Base-by-base conservation (phyloP, 129 eudicot genomes). In the Gnaphalium uliginosum region DNA sequence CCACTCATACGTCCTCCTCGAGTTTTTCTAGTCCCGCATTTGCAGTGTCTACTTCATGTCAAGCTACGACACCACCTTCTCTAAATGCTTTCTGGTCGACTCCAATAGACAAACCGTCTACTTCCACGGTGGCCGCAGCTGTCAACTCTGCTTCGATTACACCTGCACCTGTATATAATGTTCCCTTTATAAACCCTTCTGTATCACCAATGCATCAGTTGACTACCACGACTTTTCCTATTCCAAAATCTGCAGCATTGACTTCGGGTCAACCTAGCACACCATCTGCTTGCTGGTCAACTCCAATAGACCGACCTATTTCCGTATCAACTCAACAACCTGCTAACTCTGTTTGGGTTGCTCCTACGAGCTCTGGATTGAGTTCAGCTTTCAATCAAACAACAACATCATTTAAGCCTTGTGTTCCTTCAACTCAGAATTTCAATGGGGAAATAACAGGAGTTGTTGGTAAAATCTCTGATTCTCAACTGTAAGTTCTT, bases 401-500 rank as follows among this genome's bases (percentile, higher is more conserved):
- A 14, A 46, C 71, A 48, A 23, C 64, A 1, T 29, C 51, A 39
- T 59, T 69, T 25, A 68, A 10, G n/a, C 61, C 76, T 0, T 29
- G 33, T 69, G 69, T 29, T 58, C 37, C 75, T 69, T 21, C 59
- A 71, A 41, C 82, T 78, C 66, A 32, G 46, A 48, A 14, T 51
- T 29, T 4, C 26, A 71, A 62, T 63, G 73, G 32, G 22, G 19
- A 33, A 57, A 30, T 46, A 43, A 78, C 57, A 30, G 58, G 23
- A 63, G 9, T 54, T 70, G 23, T 18, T 62, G 59, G 37, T 37
- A 71, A 54, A 21, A 37, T 22, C 35, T 22, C 33, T 53, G 33
- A 29, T 50, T 14, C 56, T 76, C 74, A 76, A 78, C 53, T 35
- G 77, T 78, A 71, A 70, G 77, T 24, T 78, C 57, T 65, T 62